Base-by-base conservation (phyloP, 768 basidiomycete genomes). In the Calvatia gigantea region DNA sequence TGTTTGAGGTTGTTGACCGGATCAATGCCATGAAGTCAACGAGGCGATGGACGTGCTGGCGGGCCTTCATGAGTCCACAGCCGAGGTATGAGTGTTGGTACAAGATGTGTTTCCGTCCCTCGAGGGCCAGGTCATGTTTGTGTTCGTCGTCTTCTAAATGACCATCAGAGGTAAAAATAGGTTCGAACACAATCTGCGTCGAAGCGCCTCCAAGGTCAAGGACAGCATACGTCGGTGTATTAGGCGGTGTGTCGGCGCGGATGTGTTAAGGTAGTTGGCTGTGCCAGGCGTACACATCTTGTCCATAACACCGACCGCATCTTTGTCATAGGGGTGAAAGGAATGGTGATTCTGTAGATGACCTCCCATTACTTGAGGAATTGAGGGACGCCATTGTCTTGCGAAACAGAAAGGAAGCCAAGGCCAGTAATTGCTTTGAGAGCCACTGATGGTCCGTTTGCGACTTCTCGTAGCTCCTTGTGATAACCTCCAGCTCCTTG, bases 71-170 rank as follows among this genome's bases (percentile, higher is more conserved):
- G 27, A 98, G 76, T 8, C 96, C 96, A 71, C 94, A 99, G 3
- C 95, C 96, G 53, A 98, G 79, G 72, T 98, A 96, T 52, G 95
- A 98, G 65, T 99, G 96, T 73, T 98, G 97, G 72, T 98, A 98
- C 59, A 98, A 70, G 58, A 85, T 82, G 68, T 89, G 84, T 49
- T 72, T 78, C 62, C 71, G 73, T 15, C 87, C 89, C 2, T 82
- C 87, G 64, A 95, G 94, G 32, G 69, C 73, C 44, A 98, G 77
- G 45, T 84, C 84, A 70, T 94, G 96, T 72, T 90, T 91, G 75
- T 98, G 96, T 51, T 96, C 95, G 42, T 94, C 96, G 3, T 89
- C 87, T 58, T 78, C 82, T 33, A 80, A 60, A 23, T 62, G 60
- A 25, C 72, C 70, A 27, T 78, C 77, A n/a, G 65, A 55, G 25